phyloP scores from a whole-genome alignment of 768 basidiomycete genomes.

The Boletus speciosus region DNA sequence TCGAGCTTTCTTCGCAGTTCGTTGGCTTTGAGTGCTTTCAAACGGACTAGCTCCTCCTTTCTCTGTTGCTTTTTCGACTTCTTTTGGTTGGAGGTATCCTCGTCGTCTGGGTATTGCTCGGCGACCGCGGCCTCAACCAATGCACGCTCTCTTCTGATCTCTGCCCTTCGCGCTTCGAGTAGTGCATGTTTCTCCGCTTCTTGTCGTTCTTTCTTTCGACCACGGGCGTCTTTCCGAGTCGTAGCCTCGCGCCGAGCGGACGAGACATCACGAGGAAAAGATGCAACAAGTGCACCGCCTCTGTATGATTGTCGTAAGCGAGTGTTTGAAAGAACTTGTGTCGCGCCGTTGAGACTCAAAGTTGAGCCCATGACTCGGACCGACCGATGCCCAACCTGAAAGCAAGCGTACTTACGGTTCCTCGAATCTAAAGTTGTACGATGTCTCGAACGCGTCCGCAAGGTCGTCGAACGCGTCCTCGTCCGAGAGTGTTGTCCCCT shows the following conservation, averaged over 20 bases:
- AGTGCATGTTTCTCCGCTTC: constrained; percentile 60
- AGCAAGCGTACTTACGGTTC: constrained; percentile 68
- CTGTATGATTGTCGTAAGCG: constrained; percentile 35
- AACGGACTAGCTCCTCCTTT: constrained; percentile 74
- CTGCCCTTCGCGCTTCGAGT: constrained; percentile 77
- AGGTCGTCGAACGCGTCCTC: constrained; percentile 87
- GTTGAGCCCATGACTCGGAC: background rate
- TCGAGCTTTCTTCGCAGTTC: constrained; percentile 77
- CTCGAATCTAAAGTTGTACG: constrained; percentile 97
- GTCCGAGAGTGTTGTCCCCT: constrained; percentile 40
- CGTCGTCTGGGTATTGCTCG: constrained; percentile 64
- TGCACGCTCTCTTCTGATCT: constrained; percentile 69
- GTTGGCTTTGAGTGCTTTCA: constrained; percentile 82
- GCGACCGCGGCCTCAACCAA: constrained; percentile 65
- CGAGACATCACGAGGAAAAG: constrained; percentile 73
- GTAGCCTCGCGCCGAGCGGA: constrained; percentile 73
- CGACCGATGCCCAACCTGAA: background rate
- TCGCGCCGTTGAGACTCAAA: background rate
- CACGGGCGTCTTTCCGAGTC: constrained; percentile 80
- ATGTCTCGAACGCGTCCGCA: constrained; percentile 89
- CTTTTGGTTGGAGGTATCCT: constrained; percentile 61
- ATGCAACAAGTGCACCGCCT: constrained; percentile 58
- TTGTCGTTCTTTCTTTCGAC: constrained; percentile 71
- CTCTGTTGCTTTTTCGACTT: constrained; percentile 21
- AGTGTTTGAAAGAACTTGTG: background rate